Evolutionary conservation across 345 rosid species (phyloP).

Genomic region (Linum lewisii): DNA sequence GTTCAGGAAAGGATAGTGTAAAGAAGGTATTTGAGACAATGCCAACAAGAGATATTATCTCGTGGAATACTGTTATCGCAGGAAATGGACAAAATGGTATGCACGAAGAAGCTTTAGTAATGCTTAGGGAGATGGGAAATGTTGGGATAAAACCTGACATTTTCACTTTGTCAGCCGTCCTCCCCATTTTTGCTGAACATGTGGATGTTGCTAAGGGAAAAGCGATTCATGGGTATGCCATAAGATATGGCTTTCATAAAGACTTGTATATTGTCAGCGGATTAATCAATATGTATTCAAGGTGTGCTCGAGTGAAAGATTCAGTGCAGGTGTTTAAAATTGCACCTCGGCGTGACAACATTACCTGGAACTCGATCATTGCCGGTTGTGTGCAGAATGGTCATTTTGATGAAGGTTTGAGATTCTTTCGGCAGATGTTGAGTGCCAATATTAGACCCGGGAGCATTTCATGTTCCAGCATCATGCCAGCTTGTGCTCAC

Average conservation of each 20-base stretch:
- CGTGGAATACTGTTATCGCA: slow-evolving; percentile 73
- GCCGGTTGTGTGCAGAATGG: slow-evolving; percentile 75
- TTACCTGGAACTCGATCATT: slow-evolving; percentile 71
- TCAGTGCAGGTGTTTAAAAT: slow-evolving; percentile 36
- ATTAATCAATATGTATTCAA: slow-evolving; percentile 79
- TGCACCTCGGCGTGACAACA: slow-evolving; percentile 39
- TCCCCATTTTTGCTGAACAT: slow-evolving; percentile 62
- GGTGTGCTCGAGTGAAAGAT: slow-evolving; percentile 46
- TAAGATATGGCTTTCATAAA: slow-evolving; percentile 45
- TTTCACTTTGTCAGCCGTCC: slow-evolving; percentile 70
- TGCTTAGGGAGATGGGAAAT: slow-evolving; percentile 59
- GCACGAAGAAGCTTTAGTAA: slow-evolving; percentile 51
- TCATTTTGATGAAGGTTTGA: slow-evolving; percentile 48
- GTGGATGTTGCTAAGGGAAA: slow-evolving; percentile 53
- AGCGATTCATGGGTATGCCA: slow-evolving; percentile 72
- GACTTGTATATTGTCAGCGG: slow-evolving; percentile 57
- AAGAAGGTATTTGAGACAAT: slow-evolving; percentile 55
- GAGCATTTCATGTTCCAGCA: slow-evolving; percentile 57
- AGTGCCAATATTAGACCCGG: slow-evolving; percentile 42
- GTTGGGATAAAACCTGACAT: slow-evolving; percentile 54
- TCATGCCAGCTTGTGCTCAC: slow-evolving; percentile 84
- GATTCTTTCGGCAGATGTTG: slow-evolving; percentile 54
- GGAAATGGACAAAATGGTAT: slow-evolving; percentile 59
- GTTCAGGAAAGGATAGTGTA: slow-evolving; percentile 27
- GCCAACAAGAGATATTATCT: slow-evolving; percentile 68